These are phyloP conservation scores for Cetradonia linearis DNA, from an alignment of 495 filamentous ascomycete species.

Conservation along the genomic window DNA sequence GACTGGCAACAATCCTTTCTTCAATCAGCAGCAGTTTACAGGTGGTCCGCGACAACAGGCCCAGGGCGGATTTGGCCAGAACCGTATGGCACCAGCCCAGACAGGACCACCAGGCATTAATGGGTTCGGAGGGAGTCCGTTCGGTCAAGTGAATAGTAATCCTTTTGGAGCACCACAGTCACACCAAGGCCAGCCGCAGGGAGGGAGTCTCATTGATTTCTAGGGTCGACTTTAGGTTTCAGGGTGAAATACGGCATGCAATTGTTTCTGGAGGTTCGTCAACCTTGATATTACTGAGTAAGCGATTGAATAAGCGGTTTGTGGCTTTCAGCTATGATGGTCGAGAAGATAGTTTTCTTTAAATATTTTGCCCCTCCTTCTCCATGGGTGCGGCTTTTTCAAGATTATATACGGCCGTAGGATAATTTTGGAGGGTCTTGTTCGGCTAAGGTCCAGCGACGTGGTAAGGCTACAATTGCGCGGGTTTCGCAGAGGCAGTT, in stretches of 20 bases:
- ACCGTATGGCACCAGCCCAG: conserved; percentile 57
- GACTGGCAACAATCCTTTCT: conserved; percentile 89
- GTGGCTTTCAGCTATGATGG: background rate
- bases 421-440: background rate
- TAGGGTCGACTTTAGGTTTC: conserved; percentile 31
- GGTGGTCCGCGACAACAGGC: conserved; percentile 56
- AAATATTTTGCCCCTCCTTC: background rate
- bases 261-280: background rate
- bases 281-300: background rate
- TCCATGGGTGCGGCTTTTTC: background rate
- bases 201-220: conserved; percentile 79
- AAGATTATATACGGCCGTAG: background rate
- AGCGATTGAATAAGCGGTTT: background rate
- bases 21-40: conserved; percentile 71
- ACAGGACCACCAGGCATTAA: conserved; percentile 60
- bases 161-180: conserved; percentile 56
- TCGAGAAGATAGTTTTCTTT: background rate
- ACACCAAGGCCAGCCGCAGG: conserved; percentile 56
- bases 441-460: background rate
- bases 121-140: conserved; percentile 37
- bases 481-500: background rate
- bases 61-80: conserved; percentile 32
- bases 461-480: background rate
- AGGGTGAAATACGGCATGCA: conserved; percentile 1
- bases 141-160: conserved; percentile 47